These are phyloP conservation scores for Dactylellina parvicollis DNA, from an alignment of 2,329 filamentous ascomycete species.

Conservation along the genomic window DNA sequence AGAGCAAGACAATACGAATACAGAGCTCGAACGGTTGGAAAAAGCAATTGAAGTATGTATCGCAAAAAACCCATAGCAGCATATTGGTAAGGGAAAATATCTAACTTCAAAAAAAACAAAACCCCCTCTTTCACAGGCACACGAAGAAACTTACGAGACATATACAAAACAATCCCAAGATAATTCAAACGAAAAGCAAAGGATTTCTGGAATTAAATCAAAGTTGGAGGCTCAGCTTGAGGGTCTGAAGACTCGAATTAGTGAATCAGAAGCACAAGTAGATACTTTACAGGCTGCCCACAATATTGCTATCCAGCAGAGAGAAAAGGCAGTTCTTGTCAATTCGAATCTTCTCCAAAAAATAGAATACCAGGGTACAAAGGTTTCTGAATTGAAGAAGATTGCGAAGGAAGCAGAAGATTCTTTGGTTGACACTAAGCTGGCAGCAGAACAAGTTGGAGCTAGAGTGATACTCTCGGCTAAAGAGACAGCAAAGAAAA, in stretches of 20 bases:
- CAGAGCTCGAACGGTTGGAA: constrained; percentile 70
- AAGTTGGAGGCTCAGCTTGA: constrained; percentile 60
- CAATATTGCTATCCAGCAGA: constrained; percentile 66
- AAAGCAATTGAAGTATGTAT: constrained; percentile 10
- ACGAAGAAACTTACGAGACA: constrained; percentile 17
- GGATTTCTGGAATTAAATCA: constrained; percentile 58
- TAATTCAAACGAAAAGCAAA: constrained; percentile 21
- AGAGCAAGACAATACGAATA: constrained; percentile 71
- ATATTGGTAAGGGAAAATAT: background rate
- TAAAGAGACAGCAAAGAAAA: constrained; percentile 70
- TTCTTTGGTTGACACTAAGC: background rate
- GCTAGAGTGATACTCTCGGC: background rate
- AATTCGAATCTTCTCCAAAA: constrained; percentile 22
- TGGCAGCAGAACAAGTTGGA: constrained; percentile 19
- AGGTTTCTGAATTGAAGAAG: background rate
- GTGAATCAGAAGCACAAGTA: constrained; percentile 69
- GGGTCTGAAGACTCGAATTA: constrained; percentile 65
- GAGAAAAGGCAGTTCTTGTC: constrained; percentile 67
- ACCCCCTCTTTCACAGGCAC: constrained; percentile 2
- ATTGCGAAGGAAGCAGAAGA: constrained; percentile 1
- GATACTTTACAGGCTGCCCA: constrained; percentile 65
- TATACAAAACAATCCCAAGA: constrained; percentile 30
- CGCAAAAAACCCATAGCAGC: constrained; percentile 57
- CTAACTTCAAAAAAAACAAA: background rate
- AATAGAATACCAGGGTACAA: constrained; percentile 10